phyloP scores from a whole-genome alignment of 108 stramenopile genomes.

The Nitzschia sp. region DNA sequence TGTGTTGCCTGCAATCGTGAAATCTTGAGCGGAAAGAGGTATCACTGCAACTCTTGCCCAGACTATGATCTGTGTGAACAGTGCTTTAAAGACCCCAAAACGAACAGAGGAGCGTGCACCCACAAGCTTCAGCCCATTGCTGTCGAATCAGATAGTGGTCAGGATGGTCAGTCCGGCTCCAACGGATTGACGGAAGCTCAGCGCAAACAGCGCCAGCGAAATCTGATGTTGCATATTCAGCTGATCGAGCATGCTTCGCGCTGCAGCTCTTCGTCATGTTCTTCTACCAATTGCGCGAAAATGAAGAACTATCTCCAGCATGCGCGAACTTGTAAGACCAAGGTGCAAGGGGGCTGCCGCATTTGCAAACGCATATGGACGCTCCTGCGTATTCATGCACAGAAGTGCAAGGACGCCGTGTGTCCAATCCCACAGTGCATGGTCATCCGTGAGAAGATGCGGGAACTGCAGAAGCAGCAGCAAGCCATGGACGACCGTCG shows the following conservation, averaged over 20 bases:
- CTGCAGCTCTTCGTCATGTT: conserved; percentile 81
- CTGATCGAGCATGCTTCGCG: conserved; percentile 95
- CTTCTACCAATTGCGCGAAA: conserved; percentile 89
- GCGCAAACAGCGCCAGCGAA: conserved; percentile 80
- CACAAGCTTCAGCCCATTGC: conserved; percentile 74
- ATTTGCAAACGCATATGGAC: conserved; percentile 96
- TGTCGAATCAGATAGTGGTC: conserved; percentile 51
- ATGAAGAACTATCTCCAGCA: conserved; percentile 95
- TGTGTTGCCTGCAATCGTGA: conserved; percentile 81
- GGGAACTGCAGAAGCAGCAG: conserved; percentile 87
- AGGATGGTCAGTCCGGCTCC: conserved; percentile 32
- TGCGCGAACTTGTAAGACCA: conserved; percentile 70
- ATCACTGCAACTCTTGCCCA: conserved; percentile 84
- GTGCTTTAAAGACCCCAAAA: conserved; percentile 69
- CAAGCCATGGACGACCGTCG: conserved; percentile 91
- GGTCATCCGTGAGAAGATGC: conserved; percentile 86
- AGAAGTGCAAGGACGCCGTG: conserved; percentile 80
- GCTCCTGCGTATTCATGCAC: conserved; percentile 93
- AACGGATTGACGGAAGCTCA: conserved; percentile 74
- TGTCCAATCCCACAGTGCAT: conserved; percentile 95
- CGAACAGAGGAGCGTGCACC: conserved; percentile 74
- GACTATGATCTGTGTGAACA: conserved; percentile 93
- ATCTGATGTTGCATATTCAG: conserved; percentile 93
- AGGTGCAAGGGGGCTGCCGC: conserved; percentile 88
- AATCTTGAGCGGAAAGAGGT: conserved; percentile 82